phyloP scores from a whole-genome alignment of 805 yeast species.

The Candida ficus region DNA sequence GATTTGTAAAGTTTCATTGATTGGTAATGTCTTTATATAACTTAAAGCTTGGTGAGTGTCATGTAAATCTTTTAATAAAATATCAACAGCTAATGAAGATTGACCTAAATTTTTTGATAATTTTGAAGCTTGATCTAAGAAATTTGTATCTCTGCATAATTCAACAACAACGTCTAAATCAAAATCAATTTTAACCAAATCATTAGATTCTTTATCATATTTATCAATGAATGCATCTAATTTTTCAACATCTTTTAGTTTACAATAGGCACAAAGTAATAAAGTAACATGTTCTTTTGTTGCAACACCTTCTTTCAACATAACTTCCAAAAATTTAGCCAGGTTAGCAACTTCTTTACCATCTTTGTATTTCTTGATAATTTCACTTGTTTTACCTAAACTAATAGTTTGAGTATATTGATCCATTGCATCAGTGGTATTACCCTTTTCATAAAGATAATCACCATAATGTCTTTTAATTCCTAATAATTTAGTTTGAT shows the following conservation, averaged over 20 bases:
- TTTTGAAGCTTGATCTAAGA: slow-evolving; percentile 58
- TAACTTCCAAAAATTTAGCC: slow-evolving; percentile 55
- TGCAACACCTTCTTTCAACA: slow-evolving; percentile 51
- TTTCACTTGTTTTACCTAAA: slow-evolving; percentile 61
- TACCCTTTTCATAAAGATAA: slow-evolving; percentile 59
- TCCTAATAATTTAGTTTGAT: slow-evolving; percentile 28
- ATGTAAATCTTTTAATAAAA: slow-evolving; percentile 60
- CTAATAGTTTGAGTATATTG: slow-evolving; percentile 61
- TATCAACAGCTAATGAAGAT: slow-evolving; percentile 70
- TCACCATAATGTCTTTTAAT: slow-evolving; percentile 66
- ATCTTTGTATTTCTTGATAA: slow-evolving; percentile 74
- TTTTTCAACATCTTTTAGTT: slow-evolving; percentile 56
- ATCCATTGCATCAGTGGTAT: slow-evolving; percentile 63
- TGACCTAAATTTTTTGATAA: slow-evolving; percentile 69
- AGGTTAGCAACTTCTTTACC: slow-evolving; percentile 65
- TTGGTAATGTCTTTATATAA: slow-evolving; percentile 61
- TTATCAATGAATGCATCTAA: slow-evolving; percentile 51
- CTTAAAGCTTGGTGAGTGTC: slow-evolving; percentile 56
- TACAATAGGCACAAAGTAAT: slow-evolving; percentile 73
- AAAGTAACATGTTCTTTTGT: slow-evolving; percentile 80
- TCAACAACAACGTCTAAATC: slow-evolving; percentile 64
- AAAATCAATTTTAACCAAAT: slow-evolving; percentile 39
- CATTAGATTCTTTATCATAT: slow-evolving; percentile 30
- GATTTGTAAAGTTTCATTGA: slow-evolving; percentile 73
- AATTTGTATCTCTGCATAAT: slow-evolving; percentile 69